phyloP scores from a whole-genome alignment of 2,329 filamentous ascomycete genomes.

The Claviceps sp. region DNA sequence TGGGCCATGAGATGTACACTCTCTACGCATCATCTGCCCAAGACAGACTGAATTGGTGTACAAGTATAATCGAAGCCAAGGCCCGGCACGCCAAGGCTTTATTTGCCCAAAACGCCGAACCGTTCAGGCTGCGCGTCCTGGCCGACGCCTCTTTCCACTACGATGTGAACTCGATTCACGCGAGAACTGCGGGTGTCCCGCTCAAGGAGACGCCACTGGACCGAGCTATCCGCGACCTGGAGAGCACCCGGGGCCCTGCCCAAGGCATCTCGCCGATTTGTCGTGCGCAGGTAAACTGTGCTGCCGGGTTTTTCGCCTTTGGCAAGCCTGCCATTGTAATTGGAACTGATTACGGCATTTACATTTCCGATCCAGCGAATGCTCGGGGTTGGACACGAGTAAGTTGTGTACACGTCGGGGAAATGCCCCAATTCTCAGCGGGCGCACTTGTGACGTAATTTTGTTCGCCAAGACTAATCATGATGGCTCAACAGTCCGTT shows the following conservation, averaged over 20 bases:
- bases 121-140: conserved; percentile 82
- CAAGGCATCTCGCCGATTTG: conserved; percentile 67
- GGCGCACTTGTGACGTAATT: neutral
- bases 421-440: neutral
- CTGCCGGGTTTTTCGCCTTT: conserved; percentile 74
- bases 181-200: conserved; percentile 52
- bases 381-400: conserved; percentile 85
- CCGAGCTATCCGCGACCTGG: conserved; percentile 78
- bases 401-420: conserved; percentile 19
- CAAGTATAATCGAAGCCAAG: conserved; percentile 89
- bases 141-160: conserved; percentile 86
- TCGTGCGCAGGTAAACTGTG: conserved; percentile 79
- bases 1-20: conserved; percentile 86
- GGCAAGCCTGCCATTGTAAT: conserved; percentile 84
- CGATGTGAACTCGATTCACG: conserved; percentile 45
- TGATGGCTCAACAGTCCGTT: conserved; percentile 46
- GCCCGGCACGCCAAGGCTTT: conserved; percentile 81
- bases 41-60: conserved; percentile 77
- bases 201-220: conserved; percentile 88
- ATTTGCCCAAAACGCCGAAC: conserved; percentile 86
- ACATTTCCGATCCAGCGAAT: conserved; percentile 75
- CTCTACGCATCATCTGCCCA: conserved; percentile 69
- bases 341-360: conserved; percentile 91
- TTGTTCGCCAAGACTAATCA: neutral
- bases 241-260: conserved; percentile 58